These are phyloP conservation scores for Colletotrichum agaves DNA, from an alignment of 2,329 filamentous ascomycete species.

Conservation along the genomic window DNA sequence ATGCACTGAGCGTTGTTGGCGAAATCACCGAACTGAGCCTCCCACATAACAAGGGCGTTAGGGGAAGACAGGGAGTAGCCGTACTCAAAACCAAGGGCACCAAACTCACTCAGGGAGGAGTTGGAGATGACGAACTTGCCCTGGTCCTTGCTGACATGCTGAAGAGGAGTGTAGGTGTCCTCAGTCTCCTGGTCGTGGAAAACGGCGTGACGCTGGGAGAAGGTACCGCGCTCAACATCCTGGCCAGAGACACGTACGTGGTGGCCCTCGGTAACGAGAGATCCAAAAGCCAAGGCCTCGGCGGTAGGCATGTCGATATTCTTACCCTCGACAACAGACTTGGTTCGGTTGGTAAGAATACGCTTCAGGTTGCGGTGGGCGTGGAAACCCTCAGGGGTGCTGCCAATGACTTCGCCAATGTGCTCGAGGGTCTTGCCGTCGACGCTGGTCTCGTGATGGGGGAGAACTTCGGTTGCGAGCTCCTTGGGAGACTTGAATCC, in stretches of 20 bases:
- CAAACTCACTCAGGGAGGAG: slow-evolving; percentile 81
- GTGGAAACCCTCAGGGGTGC: slow-evolving; percentile 84
- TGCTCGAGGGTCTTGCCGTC: slow-evolving; percentile 78
- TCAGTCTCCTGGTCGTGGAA: slow-evolving; percentile 98
- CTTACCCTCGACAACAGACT: slow-evolving; percentile 90
- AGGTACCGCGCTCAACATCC: slow-evolving; percentile 99
- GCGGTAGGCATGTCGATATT: slow-evolving; percentile 98
- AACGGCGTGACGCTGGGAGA: slow-evolving; percentile 97
- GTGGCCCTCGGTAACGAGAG: slow-evolving; percentile 90
- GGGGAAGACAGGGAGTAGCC: slow-evolving; percentile 97
- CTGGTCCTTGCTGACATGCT: slow-evolving; percentile 90
- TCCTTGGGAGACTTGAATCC: slow-evolving; percentile 99
- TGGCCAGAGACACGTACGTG: slow-evolving; percentile 98
- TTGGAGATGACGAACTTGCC: slow-evolving; percentile 97
- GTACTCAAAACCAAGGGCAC: slow-evolving; percentile 94
- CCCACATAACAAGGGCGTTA: slow-evolving; percentile 98
- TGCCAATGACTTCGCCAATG: slow-evolving; percentile 84
- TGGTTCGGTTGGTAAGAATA: slow-evolving; percentile 88
- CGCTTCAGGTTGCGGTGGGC: slow-evolving; percentile 97
- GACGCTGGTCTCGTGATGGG: slow-evolving; percentile 89
- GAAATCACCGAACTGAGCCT: slow-evolving; percentile 99
- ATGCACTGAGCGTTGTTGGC: slow-evolving; percentile 99
- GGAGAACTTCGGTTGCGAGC: slow-evolving; percentile 91
- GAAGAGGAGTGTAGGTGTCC: slow-evolving; percentile 90
- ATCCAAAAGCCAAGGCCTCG: slow-evolving; percentile 94